Conservation (phyloP, 495 filamentous ascomycete genomes). For the Xylaria nigripes region DNA sequence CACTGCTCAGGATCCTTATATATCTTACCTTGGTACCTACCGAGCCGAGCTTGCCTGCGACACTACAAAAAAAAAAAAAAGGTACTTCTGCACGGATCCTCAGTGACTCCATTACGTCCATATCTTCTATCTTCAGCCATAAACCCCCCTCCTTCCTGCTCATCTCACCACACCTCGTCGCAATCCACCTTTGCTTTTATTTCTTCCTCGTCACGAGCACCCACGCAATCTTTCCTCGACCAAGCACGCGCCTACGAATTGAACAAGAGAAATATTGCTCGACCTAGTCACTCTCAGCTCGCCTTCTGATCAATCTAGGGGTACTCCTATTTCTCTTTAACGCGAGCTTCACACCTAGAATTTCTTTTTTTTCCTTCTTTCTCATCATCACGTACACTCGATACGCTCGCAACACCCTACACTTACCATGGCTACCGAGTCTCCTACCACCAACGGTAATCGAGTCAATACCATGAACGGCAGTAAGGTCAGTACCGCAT, state of each 20-base stretch:
- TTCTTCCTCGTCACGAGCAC: not conserved
- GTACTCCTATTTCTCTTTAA: not conserved
- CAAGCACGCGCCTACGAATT: not conserved
- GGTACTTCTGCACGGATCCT: not conserved
- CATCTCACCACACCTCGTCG: not conserved
- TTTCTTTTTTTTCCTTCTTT: no score
- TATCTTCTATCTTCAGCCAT: not conserved
- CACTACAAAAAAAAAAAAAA: slow-evolving; percentile 3
- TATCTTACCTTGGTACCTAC: not conserved
- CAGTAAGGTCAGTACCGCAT: slow-evolving; percentile 35
- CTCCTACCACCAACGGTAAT: slow-evolving; percentile 21
- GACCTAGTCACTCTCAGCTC: not conserved
- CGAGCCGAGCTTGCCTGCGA: not conserved
- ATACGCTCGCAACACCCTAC: not conserved
- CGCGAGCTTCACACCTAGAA: not conserved
- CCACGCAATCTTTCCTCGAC: not conserved
- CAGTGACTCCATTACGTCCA: not conserved
- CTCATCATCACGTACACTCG: no score
- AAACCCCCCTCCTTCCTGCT: not conserved
- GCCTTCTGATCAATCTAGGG: not conserved
- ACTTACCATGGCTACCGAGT: slow-evolving; percentile 6
- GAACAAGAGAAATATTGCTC: not conserved
- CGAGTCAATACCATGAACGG: slow-evolving; percentile 31
- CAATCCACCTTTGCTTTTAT: not conserved
- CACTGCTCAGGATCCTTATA: no score